A percentile compares a stretch with the other conserved stretches of the same genome.
Evolutionary conservation across 2,329 filamentous ascomycete genomes (phyloP).

Genomic region (Phialophora tarda): DNA sequence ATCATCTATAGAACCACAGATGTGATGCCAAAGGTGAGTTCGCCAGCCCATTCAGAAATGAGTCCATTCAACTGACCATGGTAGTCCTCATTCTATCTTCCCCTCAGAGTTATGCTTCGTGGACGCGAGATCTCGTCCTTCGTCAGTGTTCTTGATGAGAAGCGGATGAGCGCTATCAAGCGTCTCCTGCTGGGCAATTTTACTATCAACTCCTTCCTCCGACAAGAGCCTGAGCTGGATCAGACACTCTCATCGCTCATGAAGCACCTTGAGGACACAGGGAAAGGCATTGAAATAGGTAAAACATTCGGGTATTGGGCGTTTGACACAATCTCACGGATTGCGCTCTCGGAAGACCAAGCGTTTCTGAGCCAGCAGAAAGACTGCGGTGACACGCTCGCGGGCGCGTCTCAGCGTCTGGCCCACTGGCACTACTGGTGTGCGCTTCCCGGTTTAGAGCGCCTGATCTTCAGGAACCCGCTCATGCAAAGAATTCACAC

Average conservation of each 20-base stretch:
- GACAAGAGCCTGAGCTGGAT: slow-evolving; percentile 83
- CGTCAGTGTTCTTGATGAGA: slow-evolving; percentile 21
- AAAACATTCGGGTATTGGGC: slow-evolving; percentile 15
- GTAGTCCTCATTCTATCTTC: slow-evolving; percentile 20
- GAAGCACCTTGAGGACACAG: slow-evolving; percentile 4
- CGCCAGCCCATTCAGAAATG: not conserved
- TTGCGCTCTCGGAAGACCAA: slow-evolving; percentile 25
- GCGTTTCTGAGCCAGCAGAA: slow-evolving; percentile 14
- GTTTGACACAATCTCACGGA: slow-evolving; percentile 27
- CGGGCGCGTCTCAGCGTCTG: slow-evolving; percentile 12
- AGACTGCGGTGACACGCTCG: slow-evolving; percentile 19
- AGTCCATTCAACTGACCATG: slow-evolving; percentile 1
- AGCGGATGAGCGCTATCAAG: slow-evolving; percentile 62
- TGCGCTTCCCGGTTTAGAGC: slow-evolving; percentile 17
- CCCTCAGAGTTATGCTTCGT: slow-evolving; percentile 18
- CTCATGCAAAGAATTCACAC: slow-evolving; percentile 7
- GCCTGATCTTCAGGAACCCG: slow-evolving; percentile 29
- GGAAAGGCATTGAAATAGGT: slow-evolving; percentile 16
- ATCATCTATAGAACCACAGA: slow-evolving; percentile 28
- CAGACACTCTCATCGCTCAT: slow-evolving; percentile 23
- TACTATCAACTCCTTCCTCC: slow-evolving; percentile 72
- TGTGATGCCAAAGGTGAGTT: slow-evolving; percentile 25
- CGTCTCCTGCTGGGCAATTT: slow-evolving; percentile 74
- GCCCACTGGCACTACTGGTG: slow-evolving; percentile 20
- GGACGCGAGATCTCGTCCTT: slow-evolving; percentile 17